Evolutionary conservation across 2,329 filamentous ascomycete species (phyloP).

Genomic region (Cercospora sp.): DNA sequence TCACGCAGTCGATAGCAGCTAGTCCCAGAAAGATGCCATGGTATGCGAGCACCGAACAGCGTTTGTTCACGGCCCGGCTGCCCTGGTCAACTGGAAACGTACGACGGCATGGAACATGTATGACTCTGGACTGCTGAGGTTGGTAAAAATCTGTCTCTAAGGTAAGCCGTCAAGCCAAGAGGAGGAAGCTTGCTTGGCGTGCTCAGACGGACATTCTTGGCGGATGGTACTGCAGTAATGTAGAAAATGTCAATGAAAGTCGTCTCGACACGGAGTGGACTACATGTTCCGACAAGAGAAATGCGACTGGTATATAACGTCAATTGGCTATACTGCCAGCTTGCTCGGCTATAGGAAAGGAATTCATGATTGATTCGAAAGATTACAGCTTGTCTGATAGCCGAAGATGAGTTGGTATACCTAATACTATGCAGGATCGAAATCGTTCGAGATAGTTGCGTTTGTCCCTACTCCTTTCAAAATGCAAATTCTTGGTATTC

Average conservation of each 20-base stretch:
- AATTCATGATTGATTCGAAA: not conserved
- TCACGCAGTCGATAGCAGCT: not conserved
- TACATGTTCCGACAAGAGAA: not conserved
- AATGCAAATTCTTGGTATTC: not conserved
- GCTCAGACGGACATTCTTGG: not conserved
- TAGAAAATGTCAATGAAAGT: not conserved
- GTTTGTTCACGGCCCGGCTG: too few species aligned
- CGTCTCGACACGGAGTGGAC: not conserved
- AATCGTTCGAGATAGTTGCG: not conserved
- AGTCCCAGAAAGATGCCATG: not conserved
- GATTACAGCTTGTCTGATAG: not conserved
- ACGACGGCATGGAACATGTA: not conserved
- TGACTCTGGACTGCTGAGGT: not conserved
- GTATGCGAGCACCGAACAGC: not conserved
- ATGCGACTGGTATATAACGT: not conserved
- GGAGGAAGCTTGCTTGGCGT: not conserved
- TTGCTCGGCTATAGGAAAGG: not conserved
- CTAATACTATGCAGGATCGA: not conserved
- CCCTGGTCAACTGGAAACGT: not conserved
- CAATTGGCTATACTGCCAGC: not conserved
- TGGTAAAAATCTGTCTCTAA: not conserved
- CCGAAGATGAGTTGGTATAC: not conserved
- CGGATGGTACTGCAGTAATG: not conserved
- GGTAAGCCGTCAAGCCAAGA: not conserved
- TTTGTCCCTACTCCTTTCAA: not conserved